Base-by-base conservation (phyloP, 108 stramenopile species). In the Fragilariopsis cylindrus region DNA sequence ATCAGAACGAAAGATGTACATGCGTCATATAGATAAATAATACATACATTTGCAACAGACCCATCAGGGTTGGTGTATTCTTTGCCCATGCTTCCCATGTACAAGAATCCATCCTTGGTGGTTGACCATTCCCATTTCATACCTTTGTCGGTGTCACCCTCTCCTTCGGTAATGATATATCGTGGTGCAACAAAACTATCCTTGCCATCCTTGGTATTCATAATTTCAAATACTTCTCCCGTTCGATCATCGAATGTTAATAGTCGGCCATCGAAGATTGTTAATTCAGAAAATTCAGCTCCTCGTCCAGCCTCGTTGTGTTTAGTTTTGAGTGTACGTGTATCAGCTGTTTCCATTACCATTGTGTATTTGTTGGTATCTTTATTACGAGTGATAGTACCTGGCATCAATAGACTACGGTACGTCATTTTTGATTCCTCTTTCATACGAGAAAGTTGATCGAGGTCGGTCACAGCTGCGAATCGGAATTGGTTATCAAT, bases 41-140 rank as follows among this genome's bases (percentile, higher is more conserved):
- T n/a, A 63, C 62, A 7, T 43, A 63, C 91, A 83, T 95, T 96
- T 21, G 78, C 84, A 73, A 97, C 82, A 21, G 77, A 60, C 50
- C 95, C 97, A 82, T 89, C 89, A 2, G 82, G 79, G 46, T 77
- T 70, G 1, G 96, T 97, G 72, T 85, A 98, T 77, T 97, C 96
- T 81, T 98, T 98, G 3, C 97, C 97, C 94, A 95, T 95, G 54
- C 84, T 90, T 42, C 97, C 97, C 76, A 96, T 80, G 57, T 87
- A 87, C 54, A 98, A 81, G 60, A 94, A 89, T 49, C 87, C 92
- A 76, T 96, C 84, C 82, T 97, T 97, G 54, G 95, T 88, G 4
- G 97, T 98, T 9, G 93, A 84, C 97, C 97, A 98, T 75, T 98
- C 97, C 91, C 93, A 91, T 71, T 80, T 80, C 95, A 97, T 96